phyloP scores from a whole-genome alignment of 2,329 filamentous ascomycete genomes.

The Graphilbum fragrans region DNA sequence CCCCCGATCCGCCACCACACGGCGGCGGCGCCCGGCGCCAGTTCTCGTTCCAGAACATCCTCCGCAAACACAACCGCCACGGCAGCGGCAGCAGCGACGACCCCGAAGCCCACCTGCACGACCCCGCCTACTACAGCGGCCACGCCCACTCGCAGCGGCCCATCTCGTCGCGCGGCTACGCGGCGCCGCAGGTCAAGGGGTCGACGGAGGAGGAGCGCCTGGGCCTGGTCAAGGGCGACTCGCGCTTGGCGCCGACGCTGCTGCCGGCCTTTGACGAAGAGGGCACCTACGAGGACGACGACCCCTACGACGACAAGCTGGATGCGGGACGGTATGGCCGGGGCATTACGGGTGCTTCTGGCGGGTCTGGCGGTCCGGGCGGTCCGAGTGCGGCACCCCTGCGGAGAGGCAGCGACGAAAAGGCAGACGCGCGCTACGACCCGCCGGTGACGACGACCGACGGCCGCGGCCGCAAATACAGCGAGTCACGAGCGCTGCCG shows the following conservation, averaged over 20 bases:
- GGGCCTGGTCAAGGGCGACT: slow-evolving; percentile 70
- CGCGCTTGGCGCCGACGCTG: slow-evolving; percentile 17
- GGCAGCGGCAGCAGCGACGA: slow-evolving; percentile 6
- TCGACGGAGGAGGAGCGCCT: slow-evolving; percentile 73
- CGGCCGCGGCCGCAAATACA: no score
- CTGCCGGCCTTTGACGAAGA: slow-evolving; percentile 21
- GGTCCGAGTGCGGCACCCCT: no score
- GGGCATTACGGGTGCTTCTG: slow-evolving; percentile 25
- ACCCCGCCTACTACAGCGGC: slow-evolving; percentile 11
- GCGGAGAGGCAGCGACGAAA: no score
- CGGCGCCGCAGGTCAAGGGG: slow-evolving; percentile 29
- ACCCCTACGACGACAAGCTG: slow-evolving; percentile 18
- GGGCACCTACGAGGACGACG: not conserved
- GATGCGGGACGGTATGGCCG: slow-evolving; percentile 22
- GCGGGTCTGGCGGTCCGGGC: no score
- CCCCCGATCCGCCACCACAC: slow-evolving; percentile 52
- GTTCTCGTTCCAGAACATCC: slow-evolving; percentile 87
- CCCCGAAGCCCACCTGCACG: slow-evolving; percentile 8
- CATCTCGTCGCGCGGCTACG: slow-evolving; percentile 22
- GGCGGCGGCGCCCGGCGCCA: slow-evolving; percentile 52
- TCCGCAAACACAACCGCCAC: slow-evolving; percentile 40
- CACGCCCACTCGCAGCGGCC: slow-evolving; percentile 5
- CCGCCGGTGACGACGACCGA: no score
- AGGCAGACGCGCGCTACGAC: no score
- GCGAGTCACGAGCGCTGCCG: no score